Base-by-base conservation (phyloP, 2,329 filamentous ascomycete genomes). In the Pyrenophora teres region DNA sequence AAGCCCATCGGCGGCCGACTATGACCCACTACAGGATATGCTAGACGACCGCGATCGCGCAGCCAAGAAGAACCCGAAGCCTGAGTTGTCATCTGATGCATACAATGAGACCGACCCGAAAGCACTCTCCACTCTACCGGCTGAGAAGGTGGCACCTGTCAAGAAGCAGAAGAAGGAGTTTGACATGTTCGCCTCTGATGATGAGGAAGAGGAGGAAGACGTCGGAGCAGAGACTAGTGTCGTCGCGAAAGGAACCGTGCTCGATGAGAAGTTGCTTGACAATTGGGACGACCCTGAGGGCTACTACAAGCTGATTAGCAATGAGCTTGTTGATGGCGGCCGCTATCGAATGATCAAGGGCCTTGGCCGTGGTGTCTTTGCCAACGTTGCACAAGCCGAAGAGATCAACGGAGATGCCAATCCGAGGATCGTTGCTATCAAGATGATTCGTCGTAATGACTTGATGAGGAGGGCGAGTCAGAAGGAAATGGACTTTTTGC, bases 391-490 rank as follows among this genome's bases (percentile, higher is more conserved):
- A 46, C 87, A 91, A 59, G 94, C 94, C 18, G 82, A 65, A 59
- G 65, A 69, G 19, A 54, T 58, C 8, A 56, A 27, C 15, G 53
- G 89, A 83, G 39, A 69, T 25, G 40, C 53, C 23, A 52, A 31
- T 18, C 57, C 67, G 51, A 87, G 84, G 63, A 73, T 89, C n/a
- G 92, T 97, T 27, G 94, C 94, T 19, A 89, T 99, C 81, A 99
- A 99, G 77, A 94, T 99, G 65, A 96, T 97, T 75, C 89, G 94
- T 57, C 95, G 95, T 74, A 97, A 99, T 67, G 92, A 96, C 68
- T 89, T 90, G 10, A 88, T 97, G 86, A 83, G 87, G 61, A 97
- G 96, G 74, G 92, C 92, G 39, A 94, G 92, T 16, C 87, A 92
- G 74, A 97, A 94, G 52, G 94, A 99, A 73, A 95, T 97, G 70